phyloP scores from a whole-genome alignment of 345 rosid species.

The Nasturtium officinale region DNA sequence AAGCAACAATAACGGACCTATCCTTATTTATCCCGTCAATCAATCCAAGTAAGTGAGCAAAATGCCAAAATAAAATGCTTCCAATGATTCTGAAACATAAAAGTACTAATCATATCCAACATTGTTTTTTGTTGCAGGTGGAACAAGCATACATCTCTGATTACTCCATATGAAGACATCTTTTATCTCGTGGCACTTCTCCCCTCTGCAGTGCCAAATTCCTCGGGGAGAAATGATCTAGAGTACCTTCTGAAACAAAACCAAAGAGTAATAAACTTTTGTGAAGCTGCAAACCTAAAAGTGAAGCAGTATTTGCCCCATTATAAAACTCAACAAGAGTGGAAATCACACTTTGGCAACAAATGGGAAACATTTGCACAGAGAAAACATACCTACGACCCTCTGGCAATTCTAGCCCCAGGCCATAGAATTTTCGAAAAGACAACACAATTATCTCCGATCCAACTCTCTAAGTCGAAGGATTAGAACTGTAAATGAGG shows the following conservation, averaged over 20 bases:
- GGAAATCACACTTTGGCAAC: conserved; percentile 78
- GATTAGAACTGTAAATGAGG: conserved; percentile 46
- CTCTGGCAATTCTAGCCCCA: conserved; percentile 80
- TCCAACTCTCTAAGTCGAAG: conserved; percentile 31
- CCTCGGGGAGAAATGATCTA: conserved; percentile 60
- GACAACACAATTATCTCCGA: conserved; percentile 45
- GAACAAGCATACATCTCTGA: conserved; percentile 70
- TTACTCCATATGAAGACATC: conserved; percentile 76
- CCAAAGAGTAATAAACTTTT: conserved; percentile 57
- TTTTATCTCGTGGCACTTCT: conserved; percentile 80
- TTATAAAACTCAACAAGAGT: conserved; percentile 63
- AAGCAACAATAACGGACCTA: conserved; percentile 76
- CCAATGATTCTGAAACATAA: neutral
- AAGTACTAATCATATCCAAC: conserved; percentile 19
- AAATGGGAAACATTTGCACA: conserved; percentile 66
- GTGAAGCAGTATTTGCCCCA: conserved; percentile 82
- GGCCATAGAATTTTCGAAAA: conserved; percentile 81
- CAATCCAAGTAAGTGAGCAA: conserved; percentile 64
- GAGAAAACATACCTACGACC: conserved; percentile 75
- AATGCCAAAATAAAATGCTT: conserved; percentile 1
- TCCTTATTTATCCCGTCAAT: conserved; percentile 84
- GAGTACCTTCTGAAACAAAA: conserved; percentile 61
- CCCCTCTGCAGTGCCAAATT: conserved; percentile 69
- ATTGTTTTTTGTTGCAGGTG: conserved; percentile 64
- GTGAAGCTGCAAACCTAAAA: conserved; percentile 48